phyloP scores from a whole-genome alignment of 2,329 filamentous ascomycete species.

The Elsinoe batatas region DNA sequence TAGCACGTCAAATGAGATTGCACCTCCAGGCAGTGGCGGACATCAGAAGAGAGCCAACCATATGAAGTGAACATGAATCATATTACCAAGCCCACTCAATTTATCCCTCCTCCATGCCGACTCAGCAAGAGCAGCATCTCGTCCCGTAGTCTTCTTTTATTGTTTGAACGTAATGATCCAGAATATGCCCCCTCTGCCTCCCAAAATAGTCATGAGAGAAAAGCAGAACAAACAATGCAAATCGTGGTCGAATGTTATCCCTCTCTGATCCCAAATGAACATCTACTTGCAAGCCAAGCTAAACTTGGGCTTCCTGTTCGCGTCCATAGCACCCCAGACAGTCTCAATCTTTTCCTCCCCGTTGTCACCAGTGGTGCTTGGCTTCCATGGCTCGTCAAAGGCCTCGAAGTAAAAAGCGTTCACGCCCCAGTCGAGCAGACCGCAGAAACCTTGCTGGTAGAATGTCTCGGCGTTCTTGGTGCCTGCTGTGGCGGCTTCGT shows the following conservation, averaged over 20 bases:
- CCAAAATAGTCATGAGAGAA: neutral
- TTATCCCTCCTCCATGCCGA: no score
- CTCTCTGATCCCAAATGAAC: neutral
- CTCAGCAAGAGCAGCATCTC: neutral
- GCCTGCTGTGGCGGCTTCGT: slow-evolving; percentile 51
- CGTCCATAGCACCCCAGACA: slow-evolving; percentile 59
- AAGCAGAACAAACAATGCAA: neutral
- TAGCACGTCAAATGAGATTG: neutral
- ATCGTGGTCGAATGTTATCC: neutral
- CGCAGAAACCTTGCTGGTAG: slow-evolving; percentile 54
- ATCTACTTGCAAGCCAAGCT: slow-evolving; percentile 35
- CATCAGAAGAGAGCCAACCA: neutral
- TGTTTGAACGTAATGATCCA: neutral
- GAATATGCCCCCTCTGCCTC: neutral
- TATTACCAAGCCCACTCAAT: slow-evolving; percentile 1
- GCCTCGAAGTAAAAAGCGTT: slow-evolving; percentile 67
- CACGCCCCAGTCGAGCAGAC: slow-evolving; percentile 53
- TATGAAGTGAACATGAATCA: slow-evolving; percentile 11
- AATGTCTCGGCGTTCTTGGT: slow-evolving; percentile 49
- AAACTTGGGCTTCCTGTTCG: slow-evolving; percentile 50
- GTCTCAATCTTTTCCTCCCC: slow-evolving; percentile 54
- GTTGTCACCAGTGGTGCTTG: slow-evolving; percentile 51
- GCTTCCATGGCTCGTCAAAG: slow-evolving; percentile 64
- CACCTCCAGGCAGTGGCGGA: neutral
- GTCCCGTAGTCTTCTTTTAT: neutral